These are phyloP conservation scores for Urochloa ruziziensis DNA, from an alignment of 176 grass and related monocot genomes.

Conservation along the genomic window DNA sequence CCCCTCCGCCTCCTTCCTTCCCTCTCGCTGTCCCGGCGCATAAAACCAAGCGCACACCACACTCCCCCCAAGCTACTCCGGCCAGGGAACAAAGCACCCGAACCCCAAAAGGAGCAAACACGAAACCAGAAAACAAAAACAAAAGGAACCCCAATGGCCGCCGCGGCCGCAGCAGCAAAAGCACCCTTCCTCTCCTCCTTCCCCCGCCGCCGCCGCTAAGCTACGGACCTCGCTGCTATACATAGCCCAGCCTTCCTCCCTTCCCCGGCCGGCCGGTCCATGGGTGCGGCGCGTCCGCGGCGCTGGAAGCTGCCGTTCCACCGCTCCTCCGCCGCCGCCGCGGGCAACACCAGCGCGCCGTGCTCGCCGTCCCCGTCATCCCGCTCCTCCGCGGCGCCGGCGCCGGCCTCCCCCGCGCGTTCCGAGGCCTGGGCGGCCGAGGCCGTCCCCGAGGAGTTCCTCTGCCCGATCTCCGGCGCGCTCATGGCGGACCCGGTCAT, in stretches of 20 bases:
- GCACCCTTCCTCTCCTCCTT: background rate
- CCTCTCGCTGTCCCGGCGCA: background rate
- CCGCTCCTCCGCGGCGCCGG: background rate
- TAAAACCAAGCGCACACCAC: conserved; percentile 32
- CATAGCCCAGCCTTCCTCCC: background rate
- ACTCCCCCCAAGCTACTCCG: background rate
- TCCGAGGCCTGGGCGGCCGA: conserved; percentile 8
- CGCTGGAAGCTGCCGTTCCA: conserved; percentile 76
- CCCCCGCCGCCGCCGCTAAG: background rate
- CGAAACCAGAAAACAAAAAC: background rate
- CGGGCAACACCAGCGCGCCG: background rate
- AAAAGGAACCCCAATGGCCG: background rate
- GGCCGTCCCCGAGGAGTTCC: conserved; percentile 49
- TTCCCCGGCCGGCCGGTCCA: background rate
- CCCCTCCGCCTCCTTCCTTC: background rate
- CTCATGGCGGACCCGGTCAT: conserved; percentile 89
- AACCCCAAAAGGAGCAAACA: conserved; percentile 15
- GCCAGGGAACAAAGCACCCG: conserved; percentile 37
- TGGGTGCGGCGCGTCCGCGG: conserved; percentile 48
- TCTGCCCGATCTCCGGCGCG: conserved; percentile 50
- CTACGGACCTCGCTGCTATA: background rate
- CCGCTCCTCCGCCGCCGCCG: conserved; percentile 5
- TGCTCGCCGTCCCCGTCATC: conserved; percentile 2
- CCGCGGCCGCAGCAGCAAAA: background rate
- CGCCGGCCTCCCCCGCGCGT: conserved; percentile 21